A percentile compares a stretch with the other conserved stretches of the same genome.
phyloP scores from a whole-genome alignment of 495 filamentous ascomycete genomes.

The Lindgomyces ingoldianus region DNA sequence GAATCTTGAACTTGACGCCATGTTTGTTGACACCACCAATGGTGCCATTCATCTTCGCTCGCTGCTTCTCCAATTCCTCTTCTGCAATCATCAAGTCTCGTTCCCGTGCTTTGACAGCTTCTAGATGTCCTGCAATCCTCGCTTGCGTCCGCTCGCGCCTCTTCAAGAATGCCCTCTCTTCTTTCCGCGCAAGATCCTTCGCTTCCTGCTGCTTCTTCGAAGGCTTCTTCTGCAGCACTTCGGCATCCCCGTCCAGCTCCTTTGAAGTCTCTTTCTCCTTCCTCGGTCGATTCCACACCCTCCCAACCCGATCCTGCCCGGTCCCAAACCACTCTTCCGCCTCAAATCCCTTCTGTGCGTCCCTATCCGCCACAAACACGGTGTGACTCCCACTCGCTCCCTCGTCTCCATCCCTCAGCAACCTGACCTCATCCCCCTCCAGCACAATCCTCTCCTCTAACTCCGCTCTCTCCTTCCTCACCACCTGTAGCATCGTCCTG shows the following conservation, averaged over 20 bases:
- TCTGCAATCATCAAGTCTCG: constrained; percentile 71
- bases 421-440: constrained; percentile 32
- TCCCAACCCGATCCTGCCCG: constrained; percentile 39
- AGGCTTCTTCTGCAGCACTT: constrained; percentile 34
- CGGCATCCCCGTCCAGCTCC: constrained; percentile 42
- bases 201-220: constrained; percentile 45
- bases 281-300: constrained; percentile 38
- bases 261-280: constrained; percentile 47
- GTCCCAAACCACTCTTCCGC: constrained; percentile 45
- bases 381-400: constrained; percentile 48
- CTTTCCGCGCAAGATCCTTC: constrained; percentile 50
- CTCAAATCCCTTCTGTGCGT: constrained; percentile 53
- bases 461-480: constrained; percentile 60
- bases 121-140: constrained; percentile 57
- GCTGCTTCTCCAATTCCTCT: constrained; percentile 72
- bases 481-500: constrained; percentile 63
- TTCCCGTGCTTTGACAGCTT: constrained; percentile 67
- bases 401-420: constrained; percentile 42
- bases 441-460: constrained; percentile 57
- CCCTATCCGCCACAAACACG: constrained; percentile 58
- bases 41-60: constrained; percentile 78
- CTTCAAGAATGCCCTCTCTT: constrained; percentile 51
- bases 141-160: constrained; percentile 54
- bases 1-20: constrained; percentile 79
- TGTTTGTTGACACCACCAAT: constrained; percentile 77